Evolutionary conservation across 2,329 filamentous ascomycete species (phyloP).

Genomic region (Claviceps digitariae): DNA sequence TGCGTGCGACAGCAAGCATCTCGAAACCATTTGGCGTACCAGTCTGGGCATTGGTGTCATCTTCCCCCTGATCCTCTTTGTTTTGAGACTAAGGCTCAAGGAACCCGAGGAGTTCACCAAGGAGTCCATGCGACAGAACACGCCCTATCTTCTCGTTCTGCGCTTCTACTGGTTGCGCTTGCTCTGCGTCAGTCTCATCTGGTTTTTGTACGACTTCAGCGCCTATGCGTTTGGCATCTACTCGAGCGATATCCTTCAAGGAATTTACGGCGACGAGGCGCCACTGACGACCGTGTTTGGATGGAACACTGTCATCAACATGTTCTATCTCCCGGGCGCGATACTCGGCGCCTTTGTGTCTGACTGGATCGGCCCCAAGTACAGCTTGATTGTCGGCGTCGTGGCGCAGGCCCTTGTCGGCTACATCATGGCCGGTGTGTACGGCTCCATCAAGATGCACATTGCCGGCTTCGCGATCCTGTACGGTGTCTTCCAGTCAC

Average conservation of each 20-base stretch:
- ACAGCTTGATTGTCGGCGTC: slow-evolving; percentile 60
- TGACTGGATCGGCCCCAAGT: slow-evolving; percentile 67
- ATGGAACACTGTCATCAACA: slow-evolving; percentile 78
- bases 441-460: slow-evolving; percentile 49
- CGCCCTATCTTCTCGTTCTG: slow-evolving; percentile 40
- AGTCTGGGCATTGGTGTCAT: slow-evolving; percentile 65
- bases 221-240: slow-evolving; percentile 80
- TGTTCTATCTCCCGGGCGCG: slow-evolving; percentile 80
- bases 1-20: slow-evolving; percentile 45
- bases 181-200: slow-evolving; percentile 57
- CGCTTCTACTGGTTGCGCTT: slow-evolving; percentile 64
- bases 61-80: slow-evolving; percentile 60
- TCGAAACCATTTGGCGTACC: slow-evolving; percentile 68
- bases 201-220: slow-evolving; percentile 87
- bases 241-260: slow-evolving; percentile 57
- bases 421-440: slow-evolving; percentile 79
- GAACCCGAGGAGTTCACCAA: slow-evolving; percentile 68
- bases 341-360: slow-evolving; percentile 62
- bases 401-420: slow-evolving; percentile 62
- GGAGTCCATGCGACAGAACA: slow-evolving; percentile 51
- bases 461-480: slow-evolving; percentile 23
- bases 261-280: slow-evolving; percentile 43
- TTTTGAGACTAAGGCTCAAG: slow-evolving; percentile 57
- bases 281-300: slow-evolving; percentile 68
- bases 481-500: slow-evolving; percentile 24